These are phyloP conservation scores for Megacollybia marginata DNA, from an alignment of 768 basidiomycete species.

Conservation along the genomic window DNA sequence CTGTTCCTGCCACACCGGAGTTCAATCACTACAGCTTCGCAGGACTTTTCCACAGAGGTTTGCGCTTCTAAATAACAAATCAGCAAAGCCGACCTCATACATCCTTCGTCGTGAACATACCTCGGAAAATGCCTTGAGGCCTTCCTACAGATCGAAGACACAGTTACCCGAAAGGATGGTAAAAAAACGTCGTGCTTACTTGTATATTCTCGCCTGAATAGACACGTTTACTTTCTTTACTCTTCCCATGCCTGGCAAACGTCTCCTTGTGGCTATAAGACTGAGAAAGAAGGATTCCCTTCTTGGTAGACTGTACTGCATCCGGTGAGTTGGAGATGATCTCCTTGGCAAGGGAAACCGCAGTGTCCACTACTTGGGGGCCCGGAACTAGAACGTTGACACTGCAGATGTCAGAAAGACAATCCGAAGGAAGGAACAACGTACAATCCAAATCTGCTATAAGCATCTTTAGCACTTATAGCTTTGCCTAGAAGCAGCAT, in stretches of 20 bases:
- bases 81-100: too few species aligned
- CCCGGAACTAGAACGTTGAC: slow-evolving; percentile 65
- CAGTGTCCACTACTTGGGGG: slow-evolving; percentile 47
- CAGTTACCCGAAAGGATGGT: not conserved
- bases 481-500: slow-evolving; percentile 66
- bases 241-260: slow-evolving; percentile 36
- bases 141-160: slow-evolving; percentile 41
- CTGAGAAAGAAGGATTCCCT: slow-evolving; percentile 52
- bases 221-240: slow-evolving; percentile 40
- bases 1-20: too few species aligned
- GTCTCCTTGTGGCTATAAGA: slow-evolving; percentile 45
- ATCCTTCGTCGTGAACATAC: slow-evolving; percentile 20
- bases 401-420: slow-evolving; percentile 4
- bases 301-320: slow-evolving; percentile 69
- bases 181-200: slow-evolving; percentile 23
- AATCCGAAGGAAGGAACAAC: slow-evolving; percentile 20
- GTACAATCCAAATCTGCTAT: slow-evolving; percentile 69
- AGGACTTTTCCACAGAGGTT: too few species aligned
- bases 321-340: slow-evolving; percentile 70
- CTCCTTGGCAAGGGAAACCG: slow-evolving; percentile 52
- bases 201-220: slow-evolving; percentile 66
- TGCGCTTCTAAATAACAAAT: too few species aligned
- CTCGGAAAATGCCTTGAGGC: slow-evolving; percentile 60
- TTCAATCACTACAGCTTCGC: too few species aligned
- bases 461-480: slow-evolving; percentile 62